Percentiles rank a stretch among this genome's conserved stretches.
Conservation (phyloP, 2,329 filamentous ascomycete genomes). For the Cyphellophora attinorum region DNA sequence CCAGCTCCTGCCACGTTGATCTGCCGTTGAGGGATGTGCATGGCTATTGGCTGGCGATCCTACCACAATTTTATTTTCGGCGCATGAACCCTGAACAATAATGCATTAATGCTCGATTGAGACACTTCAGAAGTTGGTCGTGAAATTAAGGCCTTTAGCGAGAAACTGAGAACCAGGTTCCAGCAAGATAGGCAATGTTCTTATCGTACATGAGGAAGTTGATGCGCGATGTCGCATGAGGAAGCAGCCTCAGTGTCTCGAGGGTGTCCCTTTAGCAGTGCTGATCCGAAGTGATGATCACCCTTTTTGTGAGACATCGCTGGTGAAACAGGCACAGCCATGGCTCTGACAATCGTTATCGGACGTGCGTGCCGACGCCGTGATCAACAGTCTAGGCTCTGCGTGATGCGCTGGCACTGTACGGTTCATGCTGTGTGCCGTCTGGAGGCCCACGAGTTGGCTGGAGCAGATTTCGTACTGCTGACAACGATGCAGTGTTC, state of each 20-base stretch:
- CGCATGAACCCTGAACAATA: constrained; percentile 7
- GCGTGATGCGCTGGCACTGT: constrained; percentile 15
- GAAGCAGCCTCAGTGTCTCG: constrained; percentile 6
- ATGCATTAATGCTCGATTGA: too few species aligned
- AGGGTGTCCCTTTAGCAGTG: too few species aligned
- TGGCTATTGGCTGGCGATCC: constrained; percentile 8
- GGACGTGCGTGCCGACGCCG: constrained; percentile 5
- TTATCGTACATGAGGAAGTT: constrained; percentile 8
- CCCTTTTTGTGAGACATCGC: constrained; percentile 9
- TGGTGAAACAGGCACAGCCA: constrained; percentile 9
- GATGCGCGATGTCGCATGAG: constrained; percentile 5
- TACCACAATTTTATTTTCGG: constrained; percentile 9
- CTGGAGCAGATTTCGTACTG: constrained; percentile 1
- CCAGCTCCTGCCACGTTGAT: constrained; percentile 9
- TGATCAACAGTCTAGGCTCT: constrained; percentile 9
- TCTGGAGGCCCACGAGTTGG: constrained; percentile 10
- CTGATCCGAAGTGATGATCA: constrained; percentile 9
- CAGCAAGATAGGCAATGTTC: constrained; percentile 8
- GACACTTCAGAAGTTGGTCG: constrained; percentile 8
- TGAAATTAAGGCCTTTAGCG: constrained; percentile 9
- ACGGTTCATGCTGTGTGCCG: constrained; percentile 9
- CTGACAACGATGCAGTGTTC: constrained; percentile 8
- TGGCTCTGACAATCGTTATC: constrained; percentile 8
- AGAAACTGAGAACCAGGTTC: constrained; percentile 7
- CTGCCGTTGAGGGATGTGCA: constrained; percentile 7